Evolutionary conservation across 768 basidiomycete species (phyloP).

Genomic region (Russula virescens): DNA sequence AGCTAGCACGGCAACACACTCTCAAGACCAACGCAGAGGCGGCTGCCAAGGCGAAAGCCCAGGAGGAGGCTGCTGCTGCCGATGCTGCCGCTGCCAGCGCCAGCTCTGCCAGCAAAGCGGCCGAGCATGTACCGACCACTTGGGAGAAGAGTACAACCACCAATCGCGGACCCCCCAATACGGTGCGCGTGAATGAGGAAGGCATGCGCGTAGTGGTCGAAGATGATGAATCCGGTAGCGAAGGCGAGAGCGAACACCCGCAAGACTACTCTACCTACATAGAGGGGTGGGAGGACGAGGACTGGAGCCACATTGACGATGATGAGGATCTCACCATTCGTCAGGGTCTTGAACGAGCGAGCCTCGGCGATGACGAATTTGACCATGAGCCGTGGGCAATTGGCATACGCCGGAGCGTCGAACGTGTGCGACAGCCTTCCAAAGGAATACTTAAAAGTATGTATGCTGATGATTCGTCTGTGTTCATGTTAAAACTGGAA

Average conservation of each 20-base stretch:
- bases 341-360: slow-evolving; percentile 45
- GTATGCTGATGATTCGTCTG: slow-evolving; percentile 19
- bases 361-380: slow-evolving; percentile 46
- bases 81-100: slow-evolving; percentile 27
- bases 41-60: slow-evolving; percentile 57
- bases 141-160: slow-evolving; percentile 85
- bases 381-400: slow-evolving; percentile 76
- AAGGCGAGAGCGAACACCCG: slow-evolving; percentile 40
- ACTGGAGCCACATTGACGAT: slow-evolving; percentile 63
- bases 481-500: neutral
- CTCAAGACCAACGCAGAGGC: slow-evolving; percentile 82
- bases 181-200: slow-evolving; percentile 52
- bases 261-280: slow-evolving; percentile 34
- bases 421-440: slow-evolving; percentile 57
- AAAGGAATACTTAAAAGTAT: slow-evolving; percentile 89
- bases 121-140: slow-evolving; percentile 40
- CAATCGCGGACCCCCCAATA: slow-evolving; percentile 43
- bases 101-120: slow-evolving; percentile 31
- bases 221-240: slow-evolving; percentile 53
- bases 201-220: slow-evolving; percentile 61
- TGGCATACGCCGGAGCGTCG: slow-evolving; percentile 63
- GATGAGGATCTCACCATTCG: slow-evolving; percentile 75
- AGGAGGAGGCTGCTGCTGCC: slow-evolving; percentile 43
- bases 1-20: slow-evolving; percentile 86
- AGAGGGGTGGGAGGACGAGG: slow-evolving; percentile 76